Percentiles rank a stretch among this genome's conserved stretches.
phyloP scores from a whole-genome alignment of 139 green algal genomes.

The Micractinium sp. region DNA sequence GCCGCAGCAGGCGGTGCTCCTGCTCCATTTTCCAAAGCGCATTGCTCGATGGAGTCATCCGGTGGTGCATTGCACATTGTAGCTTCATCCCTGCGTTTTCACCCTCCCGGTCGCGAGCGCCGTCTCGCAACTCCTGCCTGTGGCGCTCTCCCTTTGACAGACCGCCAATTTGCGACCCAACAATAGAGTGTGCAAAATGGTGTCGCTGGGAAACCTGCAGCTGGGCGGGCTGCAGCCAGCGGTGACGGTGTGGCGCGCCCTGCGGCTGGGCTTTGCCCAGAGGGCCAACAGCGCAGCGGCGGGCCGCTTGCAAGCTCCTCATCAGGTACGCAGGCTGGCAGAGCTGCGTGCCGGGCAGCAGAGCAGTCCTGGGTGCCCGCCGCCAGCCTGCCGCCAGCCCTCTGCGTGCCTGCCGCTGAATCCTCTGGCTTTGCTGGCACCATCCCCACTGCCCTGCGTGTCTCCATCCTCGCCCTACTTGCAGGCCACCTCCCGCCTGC shows the following conservation, averaged over 20 bases:
- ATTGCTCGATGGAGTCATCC: too few relatives aligned
- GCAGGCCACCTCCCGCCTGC: neutral
- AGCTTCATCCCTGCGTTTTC: too few relatives aligned
- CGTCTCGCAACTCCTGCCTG: too few relatives aligned
- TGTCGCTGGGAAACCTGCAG: conserved; percentile 11
- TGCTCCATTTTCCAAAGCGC: too few relatives aligned
- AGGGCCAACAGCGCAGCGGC: neutral
- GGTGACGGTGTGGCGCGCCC: conserved; percentile 7
- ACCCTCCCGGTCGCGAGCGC: too few relatives aligned
- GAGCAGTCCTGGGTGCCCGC: neutral
- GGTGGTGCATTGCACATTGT: too few relatives aligned
- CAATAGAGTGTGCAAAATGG: neutral
- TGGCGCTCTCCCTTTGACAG: too few relatives aligned
- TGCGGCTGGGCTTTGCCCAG: conserved; percentile 11
- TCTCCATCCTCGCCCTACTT: neutral
- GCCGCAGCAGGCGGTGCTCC: neutral
- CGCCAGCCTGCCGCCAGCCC: too few relatives aligned
- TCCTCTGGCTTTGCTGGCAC: neutral
- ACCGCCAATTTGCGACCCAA: neutral
- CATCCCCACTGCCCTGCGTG: too few relatives aligned
- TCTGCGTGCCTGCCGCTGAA: neutral
- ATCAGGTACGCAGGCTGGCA: neutral
- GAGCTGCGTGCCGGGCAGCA: neutral
- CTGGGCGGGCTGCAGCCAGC: conserved; percentile 15
- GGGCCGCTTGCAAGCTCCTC: neutral